These are phyloP conservation scores for Cladochytrium replicatum DNA, from an alignment of 192 early-diverging fungal genomes.

Conservation along the genomic window DNA sequence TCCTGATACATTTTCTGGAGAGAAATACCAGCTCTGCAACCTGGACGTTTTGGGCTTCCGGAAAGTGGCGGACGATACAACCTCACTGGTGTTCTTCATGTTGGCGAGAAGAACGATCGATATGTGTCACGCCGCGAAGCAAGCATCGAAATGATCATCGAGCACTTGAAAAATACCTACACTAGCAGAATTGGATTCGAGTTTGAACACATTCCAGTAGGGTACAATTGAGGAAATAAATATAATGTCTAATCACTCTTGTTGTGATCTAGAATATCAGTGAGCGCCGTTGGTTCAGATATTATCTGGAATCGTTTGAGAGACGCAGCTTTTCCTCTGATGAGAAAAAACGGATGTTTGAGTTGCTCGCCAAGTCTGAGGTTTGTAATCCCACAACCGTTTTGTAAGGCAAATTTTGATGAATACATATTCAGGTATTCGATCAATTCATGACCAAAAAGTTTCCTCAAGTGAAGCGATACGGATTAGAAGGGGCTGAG, in stretches of 20 bases:
- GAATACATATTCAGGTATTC: constrained; percentile 52
- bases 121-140: constrained; percentile 39
- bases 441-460: constrained; percentile 97
- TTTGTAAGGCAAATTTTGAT: constrained; percentile 4
- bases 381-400: constrained; percentile 11
- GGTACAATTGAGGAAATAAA: constrained; percentile 5
- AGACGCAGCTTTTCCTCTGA: constrained; percentile 40
- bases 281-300: constrained; percentile 82
- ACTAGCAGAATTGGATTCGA: constrained; percentile 91
- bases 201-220: constrained; percentile 84
- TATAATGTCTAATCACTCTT: constrained; percentile 1
- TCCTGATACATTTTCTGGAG: too few relatives aligned
- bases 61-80: constrained; percentile 45
- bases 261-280: constrained; percentile 57
- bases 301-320: constrained; percentile 71
- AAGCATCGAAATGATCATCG: constrained; percentile 54
- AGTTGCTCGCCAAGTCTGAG: constrained; percentile 71
- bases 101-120: constrained; percentile 41
- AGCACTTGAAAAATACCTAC: constrained; percentile 62
- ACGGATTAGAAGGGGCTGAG: constrained; percentile 93
- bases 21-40: constrained; percentile 33
- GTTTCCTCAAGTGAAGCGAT: constrained; percentile 92
- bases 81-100: constrained; percentile 67
- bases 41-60: constrained; percentile 78
- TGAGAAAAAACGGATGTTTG: constrained; percentile 65